Evolutionary conservation across 108 stramenopile species (phyloP).

Genomic region (Mayamaea pseudoterrestris): DNA sequence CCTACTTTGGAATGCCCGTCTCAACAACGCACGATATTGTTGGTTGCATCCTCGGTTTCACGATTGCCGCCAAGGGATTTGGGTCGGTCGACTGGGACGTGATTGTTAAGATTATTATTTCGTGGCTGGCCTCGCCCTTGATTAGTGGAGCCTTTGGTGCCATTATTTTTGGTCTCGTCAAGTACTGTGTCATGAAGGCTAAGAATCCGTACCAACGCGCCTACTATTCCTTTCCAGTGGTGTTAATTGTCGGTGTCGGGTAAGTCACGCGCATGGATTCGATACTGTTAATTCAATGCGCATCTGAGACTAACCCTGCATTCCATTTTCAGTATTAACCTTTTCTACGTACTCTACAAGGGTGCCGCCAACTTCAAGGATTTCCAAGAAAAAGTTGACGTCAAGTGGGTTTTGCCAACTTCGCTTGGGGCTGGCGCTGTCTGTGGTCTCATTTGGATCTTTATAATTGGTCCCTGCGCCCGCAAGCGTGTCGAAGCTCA

Average conservation of each 20-base stretch:
- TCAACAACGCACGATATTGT: constrained; percentile 57
- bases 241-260: constrained; percentile 27
- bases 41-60: constrained; percentile 55
- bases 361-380: constrained; percentile 9
- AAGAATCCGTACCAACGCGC: constrained; percentile 26
- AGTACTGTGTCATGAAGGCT: constrained; percentile 13
- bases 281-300: too few relatives aligned
- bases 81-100: constrained; percentile 28
- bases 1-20: constrained; percentile 43
- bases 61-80: constrained; percentile 27
- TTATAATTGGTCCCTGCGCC: constrained; percentile 17
- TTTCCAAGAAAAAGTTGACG: constrained; percentile 18
- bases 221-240: constrained; percentile 30
- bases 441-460: constrained; percentile 15
- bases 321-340: too few relatives aligned
- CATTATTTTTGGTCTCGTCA: constrained; percentile 23
- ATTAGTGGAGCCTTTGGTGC: constrained; percentile 21
- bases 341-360: constrained; percentile 32
- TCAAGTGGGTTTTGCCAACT: constrained; percentile 4
- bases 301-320: too few relatives aligned
- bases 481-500: constrained; percentile 10
- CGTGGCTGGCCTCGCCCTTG: constrained; percentile 47
- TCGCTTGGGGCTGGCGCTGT: constrained; percentile 14
- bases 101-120: constrained; percentile 21
- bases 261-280: too few relatives aligned